These are phyloP conservation scores for Lactarius psammicola DNA, from an alignment of 768 basidiomycete genomes.

Conservation along the genomic window DNA sequence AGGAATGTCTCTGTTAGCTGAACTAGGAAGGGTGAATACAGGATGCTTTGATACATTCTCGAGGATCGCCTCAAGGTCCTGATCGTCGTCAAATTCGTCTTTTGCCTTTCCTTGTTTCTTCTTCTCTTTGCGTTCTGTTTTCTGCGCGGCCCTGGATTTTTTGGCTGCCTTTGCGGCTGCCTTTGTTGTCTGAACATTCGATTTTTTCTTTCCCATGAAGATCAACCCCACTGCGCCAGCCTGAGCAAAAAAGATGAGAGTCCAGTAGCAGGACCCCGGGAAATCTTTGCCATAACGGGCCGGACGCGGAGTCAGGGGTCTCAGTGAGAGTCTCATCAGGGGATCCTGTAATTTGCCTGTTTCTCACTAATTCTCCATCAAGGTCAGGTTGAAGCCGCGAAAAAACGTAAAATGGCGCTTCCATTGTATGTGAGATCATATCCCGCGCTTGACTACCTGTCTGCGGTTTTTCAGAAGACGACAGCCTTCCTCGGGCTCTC, in stretches of 20 bases:
- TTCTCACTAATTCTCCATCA: not conserved
- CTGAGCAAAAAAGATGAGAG: not conserved
- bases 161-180: slow-evolving; percentile 56
- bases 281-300: not conserved
- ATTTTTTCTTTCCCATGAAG: slow-evolving; percentile 57
- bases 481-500: not conserved
- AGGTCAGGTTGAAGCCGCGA: not conserved
- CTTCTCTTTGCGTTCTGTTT: slow-evolving; percentile 65
- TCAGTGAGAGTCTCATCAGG: not conserved
- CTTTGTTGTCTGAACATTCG: slow-evolving; percentile 37
- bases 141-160: slow-evolving; percentile 64
- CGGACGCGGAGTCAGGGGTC: not conserved
- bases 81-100: slow-evolving; percentile 58
- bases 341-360: not conserved
- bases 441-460: not conserved
- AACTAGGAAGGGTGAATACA: not conserved
- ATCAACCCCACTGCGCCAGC: not conserved
- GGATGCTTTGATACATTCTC: slow-evolving; percentile 54
- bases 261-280: not conserved
- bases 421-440: not conserved
- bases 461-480: not conserved
- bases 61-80: slow-evolving; percentile 82
- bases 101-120: slow-evolving; percentile 54
- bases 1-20: slow-evolving; percentile 8
- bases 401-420: not conserved